Conservation (phyloP, 1,139 yeast species). For the Chernovozyma sophiae-reginae region DNA sequence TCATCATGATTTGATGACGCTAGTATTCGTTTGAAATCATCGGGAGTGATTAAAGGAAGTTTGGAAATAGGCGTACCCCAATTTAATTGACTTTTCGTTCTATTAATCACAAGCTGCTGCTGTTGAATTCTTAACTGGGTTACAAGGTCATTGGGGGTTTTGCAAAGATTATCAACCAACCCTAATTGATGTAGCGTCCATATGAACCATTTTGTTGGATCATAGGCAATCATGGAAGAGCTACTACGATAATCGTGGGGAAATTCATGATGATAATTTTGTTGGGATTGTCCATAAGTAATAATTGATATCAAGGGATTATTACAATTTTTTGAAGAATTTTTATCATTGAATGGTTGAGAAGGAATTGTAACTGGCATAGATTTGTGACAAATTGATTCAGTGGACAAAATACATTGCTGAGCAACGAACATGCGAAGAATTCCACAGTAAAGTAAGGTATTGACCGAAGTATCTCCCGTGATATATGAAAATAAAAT, state of each 20-base stretch:
- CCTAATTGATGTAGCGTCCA: constrained; percentile 37
- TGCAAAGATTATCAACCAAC: constrained; percentile 35
- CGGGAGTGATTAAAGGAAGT: constrained; percentile 49
- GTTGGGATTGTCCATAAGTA: constrained; percentile 62
- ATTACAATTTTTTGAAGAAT: constrained; percentile 45
- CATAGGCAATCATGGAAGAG: constrained; percentile 48
- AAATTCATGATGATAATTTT: constrained; percentile 72
- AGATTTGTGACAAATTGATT: constrained; percentile 56
- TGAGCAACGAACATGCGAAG: constrained; percentile 54
- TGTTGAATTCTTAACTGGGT: constrained; percentile 59
- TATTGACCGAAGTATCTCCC: constrained; percentile 47
- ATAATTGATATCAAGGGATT: constrained; percentile 51
- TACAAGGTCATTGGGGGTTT: constrained; percentile 45
- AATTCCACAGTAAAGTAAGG: constrained; percentile 61
- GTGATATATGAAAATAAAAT: constrained; percentile 36
- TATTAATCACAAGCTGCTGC: constrained; percentile 57
- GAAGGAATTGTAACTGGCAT: constrained; percentile 41
- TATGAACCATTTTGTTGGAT: constrained; percentile 65
- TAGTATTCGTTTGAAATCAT: constrained; percentile 45
- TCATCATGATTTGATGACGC: constrained; percentile 34
- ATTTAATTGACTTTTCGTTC: constrained; percentile 56
- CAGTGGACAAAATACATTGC: constrained; percentile 52
- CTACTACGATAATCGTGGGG: constrained; percentile 62
- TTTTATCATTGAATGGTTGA: constrained; percentile 63
- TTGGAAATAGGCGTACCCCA: constrained; percentile 78